A percentile compares a stretch with the other conserved stretches of the same genome.
phyloP scores from a whole-genome alignment of 352 stramenopile genomes.

The Globisporangium perplexum region DNA sequence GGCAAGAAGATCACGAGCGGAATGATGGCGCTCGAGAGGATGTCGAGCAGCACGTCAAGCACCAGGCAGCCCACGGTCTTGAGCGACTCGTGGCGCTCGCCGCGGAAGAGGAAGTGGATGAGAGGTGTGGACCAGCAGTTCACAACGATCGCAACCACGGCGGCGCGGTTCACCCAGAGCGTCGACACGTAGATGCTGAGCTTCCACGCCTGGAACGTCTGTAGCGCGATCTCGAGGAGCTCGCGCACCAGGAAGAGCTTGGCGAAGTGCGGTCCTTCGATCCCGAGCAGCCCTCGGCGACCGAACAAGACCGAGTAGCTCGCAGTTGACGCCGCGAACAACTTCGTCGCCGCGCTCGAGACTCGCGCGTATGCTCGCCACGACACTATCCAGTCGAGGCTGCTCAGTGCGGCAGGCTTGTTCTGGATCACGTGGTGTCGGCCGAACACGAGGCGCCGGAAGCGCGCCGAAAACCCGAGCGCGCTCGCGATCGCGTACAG shows the following conservation, averaged over 20 bases:
- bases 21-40: slow-evolving; percentile 3
- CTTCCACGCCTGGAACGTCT: slow-evolving; percentile 11
- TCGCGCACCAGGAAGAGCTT: slow-evolving; percentile 6
- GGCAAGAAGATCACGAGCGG: slow-evolving; percentile 12
- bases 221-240: slow-evolving; percentile 2
- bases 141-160: slow-evolving; percentile 4
- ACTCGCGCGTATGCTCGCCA: no score
- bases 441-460: slow-evolving; percentile 4
- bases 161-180: slow-evolving; percentile 9
- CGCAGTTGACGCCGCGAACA: neutral
- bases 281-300: slow-evolving; percentile 4
- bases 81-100: slow-evolving; percentile 1
- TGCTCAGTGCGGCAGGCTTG: no score
- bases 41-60: slow-evolving; percentile 2
- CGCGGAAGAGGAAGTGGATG: slow-evolving; percentile 2
- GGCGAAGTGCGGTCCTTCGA: slow-evolving; percentile 4
- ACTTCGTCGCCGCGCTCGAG: neutral
- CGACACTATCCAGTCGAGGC: no score
- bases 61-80: slow-evolving; percentile 9
- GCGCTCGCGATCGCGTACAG: slow-evolving; percentile 2
- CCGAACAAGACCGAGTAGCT: slow-evolving; percentile 1
- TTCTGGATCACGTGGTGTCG: no score
- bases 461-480: slow-evolving; percentile 1
- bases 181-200: slow-evolving; percentile 3
- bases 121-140: slow-evolving; percentile 11